Conservation (phyloP, 2,329 filamentous ascomycete genomes). For the Pezicula carpinea region DNA sequence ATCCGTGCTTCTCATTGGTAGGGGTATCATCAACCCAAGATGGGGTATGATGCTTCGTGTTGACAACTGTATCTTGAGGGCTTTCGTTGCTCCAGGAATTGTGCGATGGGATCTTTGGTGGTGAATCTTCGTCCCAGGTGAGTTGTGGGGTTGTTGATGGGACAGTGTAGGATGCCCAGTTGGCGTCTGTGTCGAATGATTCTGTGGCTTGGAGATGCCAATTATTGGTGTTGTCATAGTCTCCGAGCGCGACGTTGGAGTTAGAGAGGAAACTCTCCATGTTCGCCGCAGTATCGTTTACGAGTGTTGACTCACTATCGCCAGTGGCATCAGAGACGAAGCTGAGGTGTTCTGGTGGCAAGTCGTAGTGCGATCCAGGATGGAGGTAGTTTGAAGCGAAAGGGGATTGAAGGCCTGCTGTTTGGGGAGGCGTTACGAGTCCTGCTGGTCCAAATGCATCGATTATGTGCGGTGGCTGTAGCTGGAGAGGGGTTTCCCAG, state of each 20-base stretch:
- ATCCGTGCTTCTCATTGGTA: neutral
- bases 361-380: slow-evolving; percentile 8
- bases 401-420: slow-evolving; percentile 40
- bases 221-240: neutral
- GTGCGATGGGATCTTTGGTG: neutral
- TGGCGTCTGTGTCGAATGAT: neutral
- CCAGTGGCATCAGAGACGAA: slow-evolving; percentile 33
- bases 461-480: slow-evolving; percentile 34
- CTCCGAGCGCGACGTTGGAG: neutral
- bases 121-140: neutral
- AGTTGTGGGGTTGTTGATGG: neutral
- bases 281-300: slow-evolving; percentile 14
- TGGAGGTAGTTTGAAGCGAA: slow-evolving; percentile 14
- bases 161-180: neutral
- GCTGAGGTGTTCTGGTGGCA: slow-evolving; percentile 27
- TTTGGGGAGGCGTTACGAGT: slow-evolving; percentile 53
- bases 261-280: slow-evolving; percentile 16
- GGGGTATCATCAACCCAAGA: neutral
- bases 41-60: no score
- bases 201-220: neutral
- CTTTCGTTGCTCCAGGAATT: neutral
- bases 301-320: slow-evolving; percentile 27
- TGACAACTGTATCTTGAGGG: neutral
- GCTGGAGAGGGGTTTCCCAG: slow-evolving; percentile 17
- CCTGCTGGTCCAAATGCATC: slow-evolving; percentile 49